Conservation (phyloP, 441 rosid species). For the Adansonia gregorii region DNA sequence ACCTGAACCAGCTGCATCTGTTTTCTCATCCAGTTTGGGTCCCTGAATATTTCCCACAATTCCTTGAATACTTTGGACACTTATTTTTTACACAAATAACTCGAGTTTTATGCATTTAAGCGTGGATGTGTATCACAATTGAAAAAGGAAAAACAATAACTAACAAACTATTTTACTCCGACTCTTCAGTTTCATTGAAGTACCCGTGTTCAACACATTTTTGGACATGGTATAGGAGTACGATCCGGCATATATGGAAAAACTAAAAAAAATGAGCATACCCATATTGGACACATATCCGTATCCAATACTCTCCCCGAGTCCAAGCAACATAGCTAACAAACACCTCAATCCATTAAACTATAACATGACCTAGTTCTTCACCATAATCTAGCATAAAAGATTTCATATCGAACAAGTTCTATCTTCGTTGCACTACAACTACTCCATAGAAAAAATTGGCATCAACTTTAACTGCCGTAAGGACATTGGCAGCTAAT, state of each 20-base stretch:
- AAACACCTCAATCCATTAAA: not conserved
- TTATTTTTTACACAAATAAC: not conserved
- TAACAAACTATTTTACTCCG: no score
- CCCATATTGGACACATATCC: no score
- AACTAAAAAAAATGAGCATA: no score
- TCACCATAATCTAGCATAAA: not conserved
- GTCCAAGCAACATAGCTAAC: no score
- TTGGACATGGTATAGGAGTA: no score
- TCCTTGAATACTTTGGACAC: not conserved
- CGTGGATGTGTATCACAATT: not conserved
- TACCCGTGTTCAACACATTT: no score
- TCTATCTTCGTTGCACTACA: not conserved
- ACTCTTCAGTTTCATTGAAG: no score
- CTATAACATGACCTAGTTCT: not conserved
- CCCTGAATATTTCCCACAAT: slow-evolving; percentile 43
- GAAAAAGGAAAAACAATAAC: not conserved
- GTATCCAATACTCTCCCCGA: no score
- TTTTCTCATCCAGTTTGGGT: slow-evolving; percentile 63
- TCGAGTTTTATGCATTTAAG: not conserved
- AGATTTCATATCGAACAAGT: not conserved
- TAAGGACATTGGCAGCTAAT: not conserved
- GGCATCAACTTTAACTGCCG: not conserved
- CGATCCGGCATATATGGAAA: no score
- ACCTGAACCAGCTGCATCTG: slow-evolving; percentile 42
- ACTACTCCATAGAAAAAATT: not conserved